Base-by-base conservation (phyloP, 2,329 filamentous ascomycete genomes). In the Aspergillus ibericus region DNA sequence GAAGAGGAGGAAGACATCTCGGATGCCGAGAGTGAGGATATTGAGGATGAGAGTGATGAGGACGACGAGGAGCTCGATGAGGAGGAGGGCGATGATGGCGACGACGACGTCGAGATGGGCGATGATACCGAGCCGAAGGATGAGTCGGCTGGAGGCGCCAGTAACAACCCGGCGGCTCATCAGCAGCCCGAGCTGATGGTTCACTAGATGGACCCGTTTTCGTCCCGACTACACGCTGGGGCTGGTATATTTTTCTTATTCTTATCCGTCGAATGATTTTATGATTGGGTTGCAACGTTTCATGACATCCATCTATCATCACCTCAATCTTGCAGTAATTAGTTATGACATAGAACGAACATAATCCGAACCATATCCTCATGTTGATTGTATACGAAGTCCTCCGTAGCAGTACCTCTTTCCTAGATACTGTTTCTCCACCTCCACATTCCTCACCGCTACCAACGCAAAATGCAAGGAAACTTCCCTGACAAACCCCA, bases 1-100 rank as follows among this genome's bases (percentile, higher is more conserved):
- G 68, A 82, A 20, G 85, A 79, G 22, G 85, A 90, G 16, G 88
- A 90, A 55, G 87, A 88, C 15, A 86, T 87, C 59, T 90, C 88
- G 15, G 89, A 93, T 60, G 89, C 87, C 59, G 90, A 87, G 64
- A 91, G 88, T 68, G 90, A 92, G 72, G 90, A 92, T 72, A 85
- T 92, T 47, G 90, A 92, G 69, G 88, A 86, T 56, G 90, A 92
- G 74, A 91, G 87, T 65, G 89, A 89, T 32, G 87, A 87, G 61
- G 85, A 91, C 22, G 86, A 88, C 54, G 87, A 89, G 59, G 88
- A 89, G 13, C 83, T 88, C 35, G 86, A 88, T 47, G 84, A 85
- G 58, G 84, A 86, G 58, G 84, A 84, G 55, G 84, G 78, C 6
- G 85, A 83, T 38, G 86, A 84, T 51, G 84, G 80, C 49, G 78